Percentiles rank a stretch among this genome's conserved stretches.
Evolutionary conservation across 805 yeast genomes (phyloP).

Genomic region (Pichia paraexigua): DNA sequence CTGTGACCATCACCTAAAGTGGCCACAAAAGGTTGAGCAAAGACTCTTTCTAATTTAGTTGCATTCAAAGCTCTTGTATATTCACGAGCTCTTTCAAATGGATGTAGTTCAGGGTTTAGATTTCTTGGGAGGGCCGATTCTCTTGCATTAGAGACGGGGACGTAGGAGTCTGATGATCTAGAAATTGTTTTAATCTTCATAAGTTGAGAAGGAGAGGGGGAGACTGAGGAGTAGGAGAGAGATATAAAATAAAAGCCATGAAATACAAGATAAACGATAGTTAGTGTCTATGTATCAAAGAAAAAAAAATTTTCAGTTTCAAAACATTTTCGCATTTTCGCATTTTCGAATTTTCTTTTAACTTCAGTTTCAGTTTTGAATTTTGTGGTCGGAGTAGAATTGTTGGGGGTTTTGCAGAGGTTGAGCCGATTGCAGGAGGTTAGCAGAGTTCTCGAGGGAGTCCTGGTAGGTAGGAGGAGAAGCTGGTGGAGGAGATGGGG

Average conservation of each 20-base stretch:
- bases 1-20: slow-evolving; percentile 92
- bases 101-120: slow-evolving; percentile 89
- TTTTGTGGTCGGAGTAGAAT: not conserved
- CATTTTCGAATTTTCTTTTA: not conserved
- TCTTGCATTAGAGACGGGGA: slow-evolving; percentile 87
- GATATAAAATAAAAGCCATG: too few species aligned
- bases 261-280: too few species aligned
- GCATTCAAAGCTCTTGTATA: slow-evolving; percentile 92
- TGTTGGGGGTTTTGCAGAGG: not conserved
- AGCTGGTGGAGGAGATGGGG: not conserved
- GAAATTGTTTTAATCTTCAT: slow-evolving; percentile 86
- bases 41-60: slow-evolving; percentile 90
- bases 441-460: not conserved
- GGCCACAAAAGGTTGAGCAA: slow-evolving; percentile 95
- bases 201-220: slow-evolving; percentile 1
- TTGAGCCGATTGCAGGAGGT: not conserved
- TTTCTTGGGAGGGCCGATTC: slow-evolving; percentile 83
- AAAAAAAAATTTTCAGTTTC: too few species aligned
- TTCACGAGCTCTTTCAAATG: slow-evolving; percentile 94
- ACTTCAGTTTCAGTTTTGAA: too few species aligned
- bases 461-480: not conserved
- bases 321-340: not conserved
- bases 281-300: too few species aligned
- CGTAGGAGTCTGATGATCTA: slow-evolving; percentile 84
- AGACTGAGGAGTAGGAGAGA: not conserved